These are phyloP conservation scores for Coemansia asiatica DNA, from an alignment of 192 early-diverging fungal species.

Conservation along the genomic window DNA sequence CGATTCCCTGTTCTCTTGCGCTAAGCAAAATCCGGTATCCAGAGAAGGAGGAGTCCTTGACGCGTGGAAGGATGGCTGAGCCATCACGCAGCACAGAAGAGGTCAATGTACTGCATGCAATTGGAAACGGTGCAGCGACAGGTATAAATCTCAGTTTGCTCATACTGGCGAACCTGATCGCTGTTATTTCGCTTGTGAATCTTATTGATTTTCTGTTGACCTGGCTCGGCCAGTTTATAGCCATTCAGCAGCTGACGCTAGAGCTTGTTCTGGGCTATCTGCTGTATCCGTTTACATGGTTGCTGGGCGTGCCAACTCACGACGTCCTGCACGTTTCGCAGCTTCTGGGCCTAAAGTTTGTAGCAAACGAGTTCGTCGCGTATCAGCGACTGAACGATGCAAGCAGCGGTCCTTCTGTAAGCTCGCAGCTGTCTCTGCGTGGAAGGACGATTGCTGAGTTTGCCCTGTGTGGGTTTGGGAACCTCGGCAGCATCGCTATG, in stretches of 20 bases:
- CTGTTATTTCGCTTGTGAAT: constrained; percentile 70
- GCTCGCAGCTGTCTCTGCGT: constrained; percentile 52
- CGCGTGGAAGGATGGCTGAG: constrained; percentile 63
- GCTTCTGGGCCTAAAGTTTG: constrained; percentile 72
- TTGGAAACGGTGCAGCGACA: constrained; percentile 77
- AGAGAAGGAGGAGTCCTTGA: constrained; percentile 78
- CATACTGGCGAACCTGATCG: constrained; percentile 74
- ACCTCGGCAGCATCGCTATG: constrained; percentile 79
- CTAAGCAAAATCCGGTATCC: constrained; percentile 86
- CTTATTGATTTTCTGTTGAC: constrained; percentile 69
- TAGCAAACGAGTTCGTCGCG: constrained; percentile 89
- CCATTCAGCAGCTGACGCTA: constrained; percentile 61
- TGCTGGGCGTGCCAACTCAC: constrained; percentile 63
- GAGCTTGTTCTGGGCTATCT: constrained; percentile 73
- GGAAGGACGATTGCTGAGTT: constrained; percentile 62
- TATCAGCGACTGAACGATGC: constrained; percentile 54
- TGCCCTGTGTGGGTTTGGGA: constrained; percentile 87
- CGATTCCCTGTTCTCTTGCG: constrained; percentile 79
- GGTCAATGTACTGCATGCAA: constrained; percentile 76
- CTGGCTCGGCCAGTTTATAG: constrained; percentile 68
- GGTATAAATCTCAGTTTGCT: constrained; percentile 76
- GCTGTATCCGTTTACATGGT: constrained; percentile 74
- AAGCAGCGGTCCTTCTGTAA: constrained; percentile 23
- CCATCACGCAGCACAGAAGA: constrained; percentile 63
- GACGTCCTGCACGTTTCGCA: constrained; percentile 62